Evolutionary conservation across 169 alveolate species (phyloP), one percentile per base, ranked within the genome.

Genomic region (Plasmodium sp.): DNA sequence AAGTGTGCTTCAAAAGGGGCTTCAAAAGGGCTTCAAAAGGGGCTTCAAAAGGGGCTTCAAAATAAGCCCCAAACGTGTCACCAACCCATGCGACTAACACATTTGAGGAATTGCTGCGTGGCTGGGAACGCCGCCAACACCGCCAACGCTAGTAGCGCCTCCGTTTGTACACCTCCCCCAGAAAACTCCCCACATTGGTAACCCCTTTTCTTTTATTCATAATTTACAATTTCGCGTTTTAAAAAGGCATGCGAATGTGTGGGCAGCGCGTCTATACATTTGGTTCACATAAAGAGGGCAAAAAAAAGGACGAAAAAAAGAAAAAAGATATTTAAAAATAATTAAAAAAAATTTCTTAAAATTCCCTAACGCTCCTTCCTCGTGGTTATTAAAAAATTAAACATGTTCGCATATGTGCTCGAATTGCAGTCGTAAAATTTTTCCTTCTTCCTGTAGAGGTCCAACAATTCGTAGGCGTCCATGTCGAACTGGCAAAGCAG

Each of bases 361-460:
- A 22, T 7, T 62, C 6, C 10, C 62, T 81, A 45, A 81, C 74
- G 33, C 34, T 81, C 71, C 74, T 45, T 81, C 36, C 18, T 67
- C 84, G 22, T 74, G 18, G 48, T 72, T 77, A 39, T 79, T 86
- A 86, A 77, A 22, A 86, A 86, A 77, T 86, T 77, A 48, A 75
- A 71, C 86, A 86, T 86, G 22, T 75, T 77, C 7, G 84, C 16
- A 77, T 77, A 86, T 79, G 36, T 79, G 48, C 71, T 86, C 34
- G 88, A 86, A 75, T 79, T 51, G 58, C 79, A 51, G 22, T 86
- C 94, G 73, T 86, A 86, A 33, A 86, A 86, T 36, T 86, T 86
- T 86, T 86, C 94, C 45, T 86, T 86, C 67, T 86, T 86, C 67
- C 81, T 33, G 80, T 75, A 86, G 16, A 86, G 41, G 73, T 86